A percentile compares a stretch with the other conserved stretches of the same genome.
Evolutionary conservation across 2,329 filamentous ascomycete genomes (phyloP).

Genomic region (Trichoderma hamatum): DNA sequence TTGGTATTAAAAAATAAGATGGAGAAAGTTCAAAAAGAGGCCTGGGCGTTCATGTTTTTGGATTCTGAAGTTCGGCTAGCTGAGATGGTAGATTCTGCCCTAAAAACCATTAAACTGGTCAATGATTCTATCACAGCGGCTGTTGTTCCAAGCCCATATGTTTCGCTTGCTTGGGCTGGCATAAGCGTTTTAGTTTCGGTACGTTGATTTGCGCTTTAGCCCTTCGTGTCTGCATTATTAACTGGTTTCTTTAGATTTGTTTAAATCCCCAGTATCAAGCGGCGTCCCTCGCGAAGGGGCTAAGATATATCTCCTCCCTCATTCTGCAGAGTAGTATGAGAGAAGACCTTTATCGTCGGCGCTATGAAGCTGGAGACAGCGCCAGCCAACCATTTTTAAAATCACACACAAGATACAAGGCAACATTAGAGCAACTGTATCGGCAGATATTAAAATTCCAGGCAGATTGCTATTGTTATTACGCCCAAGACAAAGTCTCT

Average conservation of each 20-base stretch:
- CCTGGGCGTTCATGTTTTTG: background rate
- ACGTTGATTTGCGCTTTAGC: background rate
- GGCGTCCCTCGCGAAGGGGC: background rate
- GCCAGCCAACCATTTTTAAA: background rate
- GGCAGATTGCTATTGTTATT: background rate
- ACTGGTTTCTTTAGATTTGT: background rate
- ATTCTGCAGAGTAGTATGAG: conserved; percentile 2
- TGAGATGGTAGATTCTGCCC: background rate
- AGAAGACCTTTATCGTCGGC: conserved; percentile 7
- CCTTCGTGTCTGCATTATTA: background rate
- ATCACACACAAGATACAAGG: background rate
- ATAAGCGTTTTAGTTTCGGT: background rate
- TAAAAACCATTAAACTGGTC: background rate
- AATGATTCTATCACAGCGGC: background rate
- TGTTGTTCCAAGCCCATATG: background rate
- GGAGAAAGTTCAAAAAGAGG: background rate
- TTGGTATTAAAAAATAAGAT: background rate
- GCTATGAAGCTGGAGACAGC: background rate
- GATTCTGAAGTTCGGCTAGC: background rate
- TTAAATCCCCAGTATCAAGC: conserved; percentile 5
- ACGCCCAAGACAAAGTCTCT: background rate
- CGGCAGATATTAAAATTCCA: conserved; percentile 9
- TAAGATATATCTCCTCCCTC: conserved; percentile 4
- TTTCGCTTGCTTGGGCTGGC: background rate
- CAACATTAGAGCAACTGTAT: background rate